Evolutionary conservation across 1,284 basidiomycete species (phyloP), one percentile per base, ranked within the genome.

Genomic region (Uromyces viciae-fabae): DNA sequence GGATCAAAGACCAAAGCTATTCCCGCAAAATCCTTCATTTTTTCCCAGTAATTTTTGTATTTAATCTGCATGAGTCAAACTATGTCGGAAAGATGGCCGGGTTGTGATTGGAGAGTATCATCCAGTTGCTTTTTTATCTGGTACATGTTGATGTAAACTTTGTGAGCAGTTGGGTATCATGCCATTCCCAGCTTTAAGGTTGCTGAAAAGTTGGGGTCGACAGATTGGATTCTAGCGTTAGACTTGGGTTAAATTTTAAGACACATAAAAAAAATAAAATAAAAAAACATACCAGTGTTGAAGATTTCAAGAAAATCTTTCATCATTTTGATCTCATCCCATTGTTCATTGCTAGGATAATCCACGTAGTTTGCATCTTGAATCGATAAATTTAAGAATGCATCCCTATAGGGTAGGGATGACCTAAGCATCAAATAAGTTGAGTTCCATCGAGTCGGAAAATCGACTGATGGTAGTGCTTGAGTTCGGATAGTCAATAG

Each of bases 381-480:
- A 3, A 60, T 25, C 25, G n/a, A 60, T 60, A 28, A 31, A n/a
- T 8, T 69, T 38, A 38, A 14, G 25, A 40, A 69, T 9, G 36
- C 66, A 3, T 69, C 36, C 25, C 25, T 4, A 22, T 42, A 46
- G 25, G 36, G 66, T 14, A 69, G 5, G 3, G 66, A 28, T 40
- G 38, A 42, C 25, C 42, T 40, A 38, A 69, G 66, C 66, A 69
- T 69, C 33, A 66, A 33, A n/a, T 33, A 66, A 19, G 62, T 36
- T 8, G 62, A 66, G 38, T 66, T 66, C 62, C 62, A 66, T 19
- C 62, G 62, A 33, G 62, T 66, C 36, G 62, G 62, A 8, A 11
- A 22, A 33, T 66, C 62, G 42, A 22, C 28, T 11, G 42, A 42
- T 69, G 66, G 66, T 11, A 17, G 36, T 38, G 42, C 42, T 69